Evolutionary conservation across 352 stramenopile genomes (phyloP).

Genomic region (Phytophthora pisi): DNA sequence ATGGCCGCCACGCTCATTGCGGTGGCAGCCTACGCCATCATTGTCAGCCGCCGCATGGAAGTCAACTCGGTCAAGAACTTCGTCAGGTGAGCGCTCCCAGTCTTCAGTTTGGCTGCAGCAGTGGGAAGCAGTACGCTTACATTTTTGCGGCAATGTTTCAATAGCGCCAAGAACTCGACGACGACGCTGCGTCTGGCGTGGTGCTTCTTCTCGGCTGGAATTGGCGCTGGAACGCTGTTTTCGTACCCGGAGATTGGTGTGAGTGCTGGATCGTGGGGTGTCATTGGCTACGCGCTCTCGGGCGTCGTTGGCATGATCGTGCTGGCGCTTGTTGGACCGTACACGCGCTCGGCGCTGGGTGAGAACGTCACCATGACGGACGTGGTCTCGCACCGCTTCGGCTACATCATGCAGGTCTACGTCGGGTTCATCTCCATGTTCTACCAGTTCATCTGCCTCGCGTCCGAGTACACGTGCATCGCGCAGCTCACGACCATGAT

Average conservation of each 20-base stretch:
- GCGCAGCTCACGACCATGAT: conserved; percentile 49
- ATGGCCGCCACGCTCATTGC: conserved; percentile 69
- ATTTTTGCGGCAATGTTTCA: background rate
- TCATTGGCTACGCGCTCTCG: conserved; percentile 76
- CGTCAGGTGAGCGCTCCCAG: conserved; percentile 44
- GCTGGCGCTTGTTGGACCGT: conserved; percentile 53
- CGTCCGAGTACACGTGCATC: conserved; percentile 67
- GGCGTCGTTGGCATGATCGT: conserved; percentile 50
- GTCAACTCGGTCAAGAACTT: conserved; percentile 68
- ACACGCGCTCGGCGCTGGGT: conserved; percentile 51
- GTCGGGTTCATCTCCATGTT: conserved; percentile 61
- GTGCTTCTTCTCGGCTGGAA: conserved; percentile 74
- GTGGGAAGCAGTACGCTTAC: conserved; percentile 1
- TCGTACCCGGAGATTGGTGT: conserved; percentile 75
- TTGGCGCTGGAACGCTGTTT: conserved; percentile 74
- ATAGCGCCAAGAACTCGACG: conserved; percentile 65
- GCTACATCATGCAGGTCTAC: conserved; percentile 63
- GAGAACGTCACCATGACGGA: conserved; percentile 72
- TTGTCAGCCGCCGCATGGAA: conserved; percentile 57
- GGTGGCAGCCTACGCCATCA: conserved; percentile 70
- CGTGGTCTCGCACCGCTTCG: conserved; percentile 62
- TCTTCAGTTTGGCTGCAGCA: background rate
- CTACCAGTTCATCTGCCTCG: conserved; percentile 80
- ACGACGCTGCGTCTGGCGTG: conserved; percentile 54
- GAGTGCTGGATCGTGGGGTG: conserved; percentile 61